Evolutionary conservation across 345 rosid genomes (phyloP).

Genomic region (Excoecaria cochinchinensis): DNA sequence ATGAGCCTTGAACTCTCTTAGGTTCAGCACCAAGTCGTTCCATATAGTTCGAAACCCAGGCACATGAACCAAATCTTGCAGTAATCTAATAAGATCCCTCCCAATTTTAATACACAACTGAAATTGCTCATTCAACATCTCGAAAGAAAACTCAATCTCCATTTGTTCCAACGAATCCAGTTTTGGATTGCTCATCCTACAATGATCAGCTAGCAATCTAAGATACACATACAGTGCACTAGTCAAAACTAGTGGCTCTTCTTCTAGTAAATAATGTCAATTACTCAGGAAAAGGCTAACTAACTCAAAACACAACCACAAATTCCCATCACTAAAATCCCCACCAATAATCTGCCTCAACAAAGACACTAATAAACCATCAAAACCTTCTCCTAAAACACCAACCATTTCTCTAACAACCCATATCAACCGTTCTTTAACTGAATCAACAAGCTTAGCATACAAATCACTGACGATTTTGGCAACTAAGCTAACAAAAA

Average conservation of each 20-base stretch:
- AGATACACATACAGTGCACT: slow-evolving; percentile 65
- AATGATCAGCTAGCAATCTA: slow-evolving; percentile 71
- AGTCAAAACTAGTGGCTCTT: slow-evolving; percentile 52
- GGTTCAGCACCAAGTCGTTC: slow-evolving; percentile 57
- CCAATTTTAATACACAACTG: slow-evolving; percentile 64
- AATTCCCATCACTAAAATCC: slow-evolving; percentile 66
- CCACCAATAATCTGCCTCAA: slow-evolving; percentile 65
- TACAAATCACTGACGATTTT: slow-evolving; percentile 53
- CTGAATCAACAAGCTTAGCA: slow-evolving; percentile 53
- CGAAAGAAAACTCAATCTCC: slow-evolving; percentile 68
- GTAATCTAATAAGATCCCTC: slow-evolving; percentile 64
- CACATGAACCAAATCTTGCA: slow-evolving; percentile 77
- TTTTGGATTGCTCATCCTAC: slow-evolving; percentile 37
- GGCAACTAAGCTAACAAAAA: slow-evolving; percentile 46
- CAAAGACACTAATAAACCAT: slow-evolving; percentile 48
- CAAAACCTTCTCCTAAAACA: slow-evolving; percentile 59
- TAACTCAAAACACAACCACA: slow-evolving; percentile 75
- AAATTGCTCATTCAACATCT: slow-evolving; percentile 70
- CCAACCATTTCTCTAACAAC: slow-evolving; percentile 57
- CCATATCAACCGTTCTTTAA: slow-evolving; percentile 60
- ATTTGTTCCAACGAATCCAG: slow-evolving; percentile 46
- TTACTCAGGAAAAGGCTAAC: slow-evolving; percentile 46
- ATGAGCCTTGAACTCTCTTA: slow-evolving; percentile 33
- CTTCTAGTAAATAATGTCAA: slow-evolving; percentile 59
- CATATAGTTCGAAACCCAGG: slow-evolving; percentile 58